These are phyloP conservation scores for Ophiostoma angusticollis DNA, from an alignment of 2,329 filamentous ascomycete species.

Conservation along the genomic window DNA sequence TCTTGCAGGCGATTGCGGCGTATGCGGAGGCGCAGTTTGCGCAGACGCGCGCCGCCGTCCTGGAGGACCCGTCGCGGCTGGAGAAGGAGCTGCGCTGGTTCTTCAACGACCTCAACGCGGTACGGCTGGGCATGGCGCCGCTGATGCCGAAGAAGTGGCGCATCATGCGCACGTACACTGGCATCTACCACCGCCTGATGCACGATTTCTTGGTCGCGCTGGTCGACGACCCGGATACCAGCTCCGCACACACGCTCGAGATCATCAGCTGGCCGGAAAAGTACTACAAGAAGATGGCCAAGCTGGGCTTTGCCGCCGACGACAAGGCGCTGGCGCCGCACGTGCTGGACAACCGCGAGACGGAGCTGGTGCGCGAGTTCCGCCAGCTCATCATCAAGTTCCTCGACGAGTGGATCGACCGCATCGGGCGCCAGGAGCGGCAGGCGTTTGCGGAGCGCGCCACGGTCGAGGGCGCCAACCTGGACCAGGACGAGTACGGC, in stretches of 20 bases:
- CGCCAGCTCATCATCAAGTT: constrained; percentile 89
- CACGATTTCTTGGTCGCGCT: constrained; percentile 79
- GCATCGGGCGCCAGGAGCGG: constrained; percentile 72
- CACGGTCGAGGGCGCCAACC: constrained; percentile 56
- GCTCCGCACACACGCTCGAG: constrained; percentile 73
- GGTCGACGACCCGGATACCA: constrained; percentile 75
- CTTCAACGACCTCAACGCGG: constrained; percentile 93
- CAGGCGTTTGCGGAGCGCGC: constrained; percentile 69
- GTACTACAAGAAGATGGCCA: constrained; percentile 92
- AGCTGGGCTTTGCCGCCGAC: constrained; percentile 65
- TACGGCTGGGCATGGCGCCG: constrained; percentile 80
- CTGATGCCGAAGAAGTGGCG: constrained; percentile 96
- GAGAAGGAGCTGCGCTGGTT: constrained; percentile 91
- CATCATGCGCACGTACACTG: constrained; percentile 78
- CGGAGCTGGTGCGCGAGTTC: constrained; percentile 87
- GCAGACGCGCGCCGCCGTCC: constrained; percentile 58
- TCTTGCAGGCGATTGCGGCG: constrained; percentile 64
- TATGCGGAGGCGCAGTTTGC: constrained; percentile 65
- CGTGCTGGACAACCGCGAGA: constrained; percentile 78
- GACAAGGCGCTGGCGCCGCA: constrained; percentile 59
- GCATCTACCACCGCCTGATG: constrained; percentile 90
- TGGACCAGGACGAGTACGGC: constrained; percentile 79
- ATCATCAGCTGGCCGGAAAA: constrained; percentile 93
- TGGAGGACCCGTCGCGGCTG: constrained; percentile 68
- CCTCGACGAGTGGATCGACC: constrained; percentile 94